Evolutionary conservation across 306 rosid genomes (phyloP).

Genomic region (Castanea sativa): DNA sequence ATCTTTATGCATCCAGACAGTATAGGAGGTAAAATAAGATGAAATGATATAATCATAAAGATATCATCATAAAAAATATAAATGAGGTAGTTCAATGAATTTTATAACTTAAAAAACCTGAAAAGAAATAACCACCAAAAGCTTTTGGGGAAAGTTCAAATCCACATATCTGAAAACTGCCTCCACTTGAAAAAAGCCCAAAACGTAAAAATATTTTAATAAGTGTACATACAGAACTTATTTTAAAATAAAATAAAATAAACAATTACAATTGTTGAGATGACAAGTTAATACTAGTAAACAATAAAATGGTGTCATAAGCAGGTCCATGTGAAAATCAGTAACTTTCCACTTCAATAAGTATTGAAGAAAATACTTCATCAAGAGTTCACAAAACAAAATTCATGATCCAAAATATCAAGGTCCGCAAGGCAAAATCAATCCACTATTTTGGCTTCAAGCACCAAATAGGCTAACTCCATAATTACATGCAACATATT

Average conservation of each 20-base stretch:
- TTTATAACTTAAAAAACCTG: not conserved
- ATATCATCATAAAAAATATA: not conserved
- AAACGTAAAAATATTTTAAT: not conserved
- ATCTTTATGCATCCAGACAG: not conserved
- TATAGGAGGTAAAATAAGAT: not conserved
- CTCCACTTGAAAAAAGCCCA: not conserved
- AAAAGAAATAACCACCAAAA: not conserved
- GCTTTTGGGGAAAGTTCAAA: not conserved
- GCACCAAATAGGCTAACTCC: not conserved
- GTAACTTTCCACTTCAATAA: too few species aligned
- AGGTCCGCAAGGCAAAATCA: not conserved
- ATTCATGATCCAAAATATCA: not conserved
- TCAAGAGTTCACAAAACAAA: not conserved
- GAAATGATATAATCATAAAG: not conserved
- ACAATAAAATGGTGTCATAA: too few species aligned
- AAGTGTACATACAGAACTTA: too few species aligned
- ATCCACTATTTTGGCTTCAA: not conserved
- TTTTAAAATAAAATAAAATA: too few species aligned
- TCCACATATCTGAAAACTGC: not conserved
- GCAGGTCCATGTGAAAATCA: too few species aligned
- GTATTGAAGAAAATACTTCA: not conserved
- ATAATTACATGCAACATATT: not conserved
- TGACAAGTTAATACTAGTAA: too few species aligned
- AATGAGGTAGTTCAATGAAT: not conserved
- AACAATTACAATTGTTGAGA: too few species aligned